phyloP scores from a whole-genome alignment of 1,284 basidiomycete genomes.

The Ganoderma resinaceum region DNA sequence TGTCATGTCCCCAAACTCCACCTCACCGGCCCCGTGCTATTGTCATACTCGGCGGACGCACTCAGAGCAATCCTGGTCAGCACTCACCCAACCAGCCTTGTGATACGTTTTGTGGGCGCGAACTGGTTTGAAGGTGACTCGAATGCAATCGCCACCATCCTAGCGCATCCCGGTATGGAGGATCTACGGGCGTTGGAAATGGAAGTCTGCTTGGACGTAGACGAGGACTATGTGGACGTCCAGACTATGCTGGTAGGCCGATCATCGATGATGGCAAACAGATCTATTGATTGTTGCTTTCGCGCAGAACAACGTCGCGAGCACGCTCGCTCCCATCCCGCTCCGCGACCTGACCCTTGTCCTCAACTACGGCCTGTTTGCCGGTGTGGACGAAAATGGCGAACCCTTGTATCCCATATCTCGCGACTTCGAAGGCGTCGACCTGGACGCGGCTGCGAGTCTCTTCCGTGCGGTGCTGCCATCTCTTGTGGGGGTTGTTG shows the following conservation, averaged over 20 bases:
- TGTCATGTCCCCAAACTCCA: not conserved
- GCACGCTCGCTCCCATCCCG: not conserved
- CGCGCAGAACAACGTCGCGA: constrained; percentile 9
- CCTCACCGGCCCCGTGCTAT: not conserved
- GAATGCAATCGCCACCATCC: not conserved
- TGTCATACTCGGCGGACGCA: too few relatives aligned
- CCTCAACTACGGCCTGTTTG: constrained; percentile 15
- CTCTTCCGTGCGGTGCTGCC: constrained; percentile 7
- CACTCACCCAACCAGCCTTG: not conserved
- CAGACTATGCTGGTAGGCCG: not conserved
- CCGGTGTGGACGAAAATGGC: not conserved
- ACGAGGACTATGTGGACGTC: constrained; percentile 2
- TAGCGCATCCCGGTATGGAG: constrained; percentile 2
- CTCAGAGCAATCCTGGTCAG: not conserved
- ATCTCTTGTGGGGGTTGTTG: constrained; percentile 8
- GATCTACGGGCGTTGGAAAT: constrained; percentile 12
- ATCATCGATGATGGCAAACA: not conserved
- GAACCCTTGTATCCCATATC: not conserved
- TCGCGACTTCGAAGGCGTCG: constrained; percentile 1
- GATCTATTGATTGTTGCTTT: not conserved
- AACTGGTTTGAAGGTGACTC: not conserved
- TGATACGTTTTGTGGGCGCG: not conserved
- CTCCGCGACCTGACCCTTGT: constrained; percentile 16
- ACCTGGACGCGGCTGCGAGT: not conserved
- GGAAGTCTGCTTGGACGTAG: constrained; percentile 13